phyloP scores from a whole-genome alignment of 495 filamentous ascomycete species.

The Trichoderma orchidacearum region DNA sequence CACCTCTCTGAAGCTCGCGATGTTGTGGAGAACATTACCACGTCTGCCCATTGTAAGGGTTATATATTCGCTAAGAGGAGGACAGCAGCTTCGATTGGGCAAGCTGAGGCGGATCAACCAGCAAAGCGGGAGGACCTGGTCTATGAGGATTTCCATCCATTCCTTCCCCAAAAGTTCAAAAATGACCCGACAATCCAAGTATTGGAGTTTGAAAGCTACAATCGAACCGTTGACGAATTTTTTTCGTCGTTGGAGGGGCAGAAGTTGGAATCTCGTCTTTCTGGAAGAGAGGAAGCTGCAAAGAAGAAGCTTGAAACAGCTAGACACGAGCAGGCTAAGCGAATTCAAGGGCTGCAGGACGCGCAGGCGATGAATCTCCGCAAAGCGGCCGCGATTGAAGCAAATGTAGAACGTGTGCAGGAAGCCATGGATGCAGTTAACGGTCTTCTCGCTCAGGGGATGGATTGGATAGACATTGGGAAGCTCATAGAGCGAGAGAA shows the following conservation, averaged over 20 bases:
- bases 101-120: constrained; percentile 18
- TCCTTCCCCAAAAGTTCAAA: constrained; percentile 73
- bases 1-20: constrained; percentile 55
- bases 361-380: constrained; percentile 71
- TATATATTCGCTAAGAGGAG: constrained; percentile 76
- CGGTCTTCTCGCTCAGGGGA: constrained; percentile 74
- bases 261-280: constrained; percentile 69
- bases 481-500: constrained; percentile 80
- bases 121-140: constrained; percentile 31
- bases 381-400: constrained; percentile 80
- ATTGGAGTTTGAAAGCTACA: constrained; percentile 69
- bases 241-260: constrained; percentile 94
- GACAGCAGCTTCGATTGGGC: constrained; percentile 7
- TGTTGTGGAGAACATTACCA: constrained; percentile 47
- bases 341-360: constrained; percentile 67
- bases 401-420: constrained; percentile 76
- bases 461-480: constrained; percentile 93
- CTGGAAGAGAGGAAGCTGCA: constrained; percentile 68
- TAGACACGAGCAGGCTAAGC: constrained; percentile 64
- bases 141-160: constrained; percentile 95
- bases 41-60: constrained; percentile 46
- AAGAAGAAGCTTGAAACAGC: constrained; percentile 73
- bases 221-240: constrained; percentile 88
- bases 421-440: constrained; percentile 89
- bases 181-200: constrained; percentile 48